Base-by-base conservation (phyloP, 1,139 yeast genomes). In the Lodderomyces beijingensis region DNA sequence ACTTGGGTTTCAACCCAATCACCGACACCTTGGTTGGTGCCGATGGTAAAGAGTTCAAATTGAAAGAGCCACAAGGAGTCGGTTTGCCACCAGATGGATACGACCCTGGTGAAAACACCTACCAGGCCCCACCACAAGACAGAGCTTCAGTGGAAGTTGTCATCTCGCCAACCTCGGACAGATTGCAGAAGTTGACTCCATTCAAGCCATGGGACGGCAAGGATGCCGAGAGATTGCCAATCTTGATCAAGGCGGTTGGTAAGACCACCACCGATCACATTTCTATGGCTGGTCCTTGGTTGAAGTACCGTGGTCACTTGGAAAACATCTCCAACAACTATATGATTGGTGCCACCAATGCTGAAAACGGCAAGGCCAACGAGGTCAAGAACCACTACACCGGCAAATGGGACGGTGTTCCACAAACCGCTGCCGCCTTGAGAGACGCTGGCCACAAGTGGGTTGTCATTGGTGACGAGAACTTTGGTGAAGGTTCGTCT, bases 211-310 rank as follows among this genome's bases (percentile, higher is more conserved):
- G 97, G 97, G 85, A 91, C 62, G 97, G 97, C 63, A 84, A 88
- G 74, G 96, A 91, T 59, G 89, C 94, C 53, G 62, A 68, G 46
- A 74, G 76, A 60, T 71, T 89, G 75, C 96, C 96, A 65, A 88
- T 91, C 50, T 83, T 91, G 69, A 87, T 91, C 70, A 91, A 91
- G 77, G 86, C 96, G 50, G 74, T 82, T 50, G 97, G 97, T 73
- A 91, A 91, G 79, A 88, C 96, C 65, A 91, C 98, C 59, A 91
- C 98, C 53, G 98, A 91, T 73, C 97, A 91, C 74, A 91, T 91
- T 59, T 89, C 97, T 57, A 88, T 86, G 93, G 98, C 98, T 62
- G 98, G 98, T 72, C 97, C 97, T 62, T 91, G 98, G 98, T 86
- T 91, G 78, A 91, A 91, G 77, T 91, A 91, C 94, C 87, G 97